phyloP scores from a whole-genome alignment of 768 basidiomycete genomes.

The Amanita phalloides region DNA sequence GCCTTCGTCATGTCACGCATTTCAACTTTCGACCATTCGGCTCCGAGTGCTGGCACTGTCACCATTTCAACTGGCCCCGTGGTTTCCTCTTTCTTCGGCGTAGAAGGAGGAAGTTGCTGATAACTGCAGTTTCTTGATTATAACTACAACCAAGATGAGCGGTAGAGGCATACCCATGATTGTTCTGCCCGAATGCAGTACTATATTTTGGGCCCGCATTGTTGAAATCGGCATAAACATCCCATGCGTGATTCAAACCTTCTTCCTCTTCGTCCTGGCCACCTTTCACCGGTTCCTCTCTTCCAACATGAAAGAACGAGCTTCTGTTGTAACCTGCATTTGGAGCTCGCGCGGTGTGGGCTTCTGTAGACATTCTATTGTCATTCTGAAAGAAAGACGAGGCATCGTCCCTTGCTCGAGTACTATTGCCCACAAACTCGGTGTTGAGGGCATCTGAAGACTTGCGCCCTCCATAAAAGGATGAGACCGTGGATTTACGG shows the following conservation, averaged over 20 bases:
- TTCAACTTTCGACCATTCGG: slow-evolving; percentile 83
- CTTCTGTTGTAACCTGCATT: slow-evolving; percentile 63
- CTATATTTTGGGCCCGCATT: slow-evolving; percentile 76
- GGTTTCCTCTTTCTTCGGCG: slow-evolving; percentile 26
- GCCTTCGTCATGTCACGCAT: slow-evolving; percentile 67
- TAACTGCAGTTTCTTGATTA: slow-evolving; percentile 23
- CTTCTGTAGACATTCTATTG: slow-evolving; percentile 34
- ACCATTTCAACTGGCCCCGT: slow-evolving; percentile 69
- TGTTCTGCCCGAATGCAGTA: slow-evolving; percentile 39
- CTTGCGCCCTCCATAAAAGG: slow-evolving; percentile 64
- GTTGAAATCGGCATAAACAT: slow-evolving; percentile 86
- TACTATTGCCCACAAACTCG: slow-evolving; percentile 30
- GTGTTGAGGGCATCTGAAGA: slow-evolving; percentile 51
- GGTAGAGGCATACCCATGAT: slow-evolving; percentile 32
- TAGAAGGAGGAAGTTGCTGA: slow-evolving; percentile 28
- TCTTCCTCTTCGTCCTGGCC: slow-evolving; percentile 64
- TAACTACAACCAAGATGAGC: slow-evolving; percentile 6
- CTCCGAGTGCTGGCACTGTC: slow-evolving; percentile 83
- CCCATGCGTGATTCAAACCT: slow-evolving; percentile 41
- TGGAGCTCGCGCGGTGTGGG: slow-evolving; percentile 16
- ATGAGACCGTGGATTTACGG: slow-evolving; percentile 70
- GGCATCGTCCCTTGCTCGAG: slow-evolving; percentile 48
- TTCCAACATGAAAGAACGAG: slow-evolving; percentile 58
- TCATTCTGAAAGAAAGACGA: slow-evolving; percentile 59
- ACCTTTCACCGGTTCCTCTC: slow-evolving; percentile 69